phyloP scores from a whole-genome alignment of 768 basidiomycete genomes.

The Coprinellus aureogranulatus region DNA sequence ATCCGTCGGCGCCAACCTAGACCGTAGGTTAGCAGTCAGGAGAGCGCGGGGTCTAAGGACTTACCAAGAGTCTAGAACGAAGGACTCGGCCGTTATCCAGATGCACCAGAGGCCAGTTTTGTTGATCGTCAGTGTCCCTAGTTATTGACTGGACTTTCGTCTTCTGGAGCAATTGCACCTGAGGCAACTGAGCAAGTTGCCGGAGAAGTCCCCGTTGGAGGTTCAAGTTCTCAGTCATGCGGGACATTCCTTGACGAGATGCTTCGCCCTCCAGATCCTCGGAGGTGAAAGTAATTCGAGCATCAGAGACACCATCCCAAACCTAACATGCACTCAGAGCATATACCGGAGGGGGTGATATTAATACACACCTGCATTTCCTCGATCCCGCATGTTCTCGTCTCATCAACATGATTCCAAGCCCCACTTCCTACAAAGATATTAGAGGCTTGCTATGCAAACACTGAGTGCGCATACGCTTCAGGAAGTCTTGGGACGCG shows the following conservation, averaged over 20 bases:
- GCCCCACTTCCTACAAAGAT: conserved; percentile 65
- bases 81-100: conserved; percentile 66
- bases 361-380: conserved; percentile 70
- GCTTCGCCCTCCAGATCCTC: conserved; percentile 39
- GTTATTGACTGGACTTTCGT: conserved; percentile 72
- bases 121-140: conserved; percentile 47
- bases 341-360: conserved; percentile 11
- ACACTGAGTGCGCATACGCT: conserved; percentile 42
- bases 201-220: conserved; percentile 81
- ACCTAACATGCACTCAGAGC: conserved; percentile 47
- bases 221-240: conserved; percentile 89
- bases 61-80: conserved; percentile 72
- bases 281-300: conserved; percentile 70
- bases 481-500: conserved; percentile 62
- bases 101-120: conserved; percentile 77
- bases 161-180: conserved; percentile 66
- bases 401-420: conserved; percentile 74
- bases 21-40: neutral
- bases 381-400: conserved; percentile 69
- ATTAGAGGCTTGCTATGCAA: neutral
- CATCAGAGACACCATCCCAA: conserved; percentile 89
- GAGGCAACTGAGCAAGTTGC: conserved; percentile 50
- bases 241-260: conserved; percentile 58
- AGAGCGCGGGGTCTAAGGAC: conserved; percentile 16
- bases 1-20: conserved; percentile 93